These are phyloP conservation scores for Fusarium nurragi DNA, from an alignment of 2,329 filamentous ascomycete species.

Conservation along the genomic window DNA sequence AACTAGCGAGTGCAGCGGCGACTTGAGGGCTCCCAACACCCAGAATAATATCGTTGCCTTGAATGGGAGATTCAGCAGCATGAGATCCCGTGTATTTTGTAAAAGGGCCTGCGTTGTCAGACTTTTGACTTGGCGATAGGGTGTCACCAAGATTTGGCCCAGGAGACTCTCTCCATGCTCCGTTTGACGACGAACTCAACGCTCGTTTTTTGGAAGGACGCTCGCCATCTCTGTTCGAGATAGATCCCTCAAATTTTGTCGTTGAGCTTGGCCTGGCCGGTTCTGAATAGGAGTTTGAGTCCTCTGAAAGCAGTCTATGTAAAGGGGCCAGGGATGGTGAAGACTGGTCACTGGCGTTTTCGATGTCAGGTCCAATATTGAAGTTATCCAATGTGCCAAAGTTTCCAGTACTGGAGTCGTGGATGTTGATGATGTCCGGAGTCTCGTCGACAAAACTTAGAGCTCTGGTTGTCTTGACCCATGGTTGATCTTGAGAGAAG, in stretches of 20 bases:
- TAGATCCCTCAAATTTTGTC: not conserved
- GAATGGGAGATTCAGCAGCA: slow-evolving; percentile 9
- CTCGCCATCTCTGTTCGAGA: slow-evolving; percentile 3
- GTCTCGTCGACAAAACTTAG: slow-evolving; percentile 47
- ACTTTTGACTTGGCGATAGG: slow-evolving; percentile 29
- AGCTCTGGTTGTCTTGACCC: slow-evolving; percentile 42
- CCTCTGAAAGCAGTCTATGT: slow-evolving; percentile 3
- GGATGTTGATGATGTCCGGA: slow-evolving; percentile 43
- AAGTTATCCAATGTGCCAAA: slow-evolving; percentile 24
- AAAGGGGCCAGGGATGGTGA: slow-evolving; percentile 12
- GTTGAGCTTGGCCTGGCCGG: slow-evolving; percentile 3
- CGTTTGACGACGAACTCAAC: slow-evolving; percentile 31
- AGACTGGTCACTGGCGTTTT: slow-evolving; percentile 16
- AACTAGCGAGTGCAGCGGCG: slow-evolving; percentile 17
- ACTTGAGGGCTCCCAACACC: slow-evolving; percentile 9
- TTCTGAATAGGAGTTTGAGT: slow-evolving; percentile 2
- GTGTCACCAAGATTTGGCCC: slow-evolving; percentile 19
- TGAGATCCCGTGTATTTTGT: slow-evolving; percentile 12
- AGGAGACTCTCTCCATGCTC: slow-evolving; percentile 22
- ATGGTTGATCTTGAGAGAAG: slow-evolving; percentile 43
- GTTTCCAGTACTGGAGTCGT: slow-evolving; percentile 34
- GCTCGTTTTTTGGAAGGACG: slow-evolving; percentile 38
- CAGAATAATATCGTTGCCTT: slow-evolving; percentile 8
- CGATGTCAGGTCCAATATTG: not conserved
- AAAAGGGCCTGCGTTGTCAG: slow-evolving; percentile 14